Conservation (phyloP, 2,329 filamentous ascomycete species). For the Xylaria sp. region DNA sequence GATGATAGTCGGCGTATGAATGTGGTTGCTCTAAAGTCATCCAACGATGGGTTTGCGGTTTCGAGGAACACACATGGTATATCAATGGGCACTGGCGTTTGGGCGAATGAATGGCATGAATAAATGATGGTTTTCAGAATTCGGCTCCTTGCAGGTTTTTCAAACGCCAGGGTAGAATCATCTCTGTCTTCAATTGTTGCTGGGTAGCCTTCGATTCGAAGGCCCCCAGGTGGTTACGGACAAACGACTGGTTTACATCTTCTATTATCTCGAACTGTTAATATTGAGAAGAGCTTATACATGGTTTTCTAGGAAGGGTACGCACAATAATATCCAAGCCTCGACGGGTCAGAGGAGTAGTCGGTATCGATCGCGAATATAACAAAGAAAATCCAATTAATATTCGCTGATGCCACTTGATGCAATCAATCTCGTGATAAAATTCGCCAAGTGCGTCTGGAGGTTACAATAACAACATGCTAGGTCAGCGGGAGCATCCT, state of each 20-base stretch:
- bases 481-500: too few relatives aligned
- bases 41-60: not conserved
- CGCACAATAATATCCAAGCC: too few relatives aligned
- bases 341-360: too few relatives aligned
- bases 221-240: not conserved
- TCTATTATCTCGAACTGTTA: not conserved
- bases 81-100: constrained; percentile 7
- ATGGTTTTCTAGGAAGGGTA: too few relatives aligned
- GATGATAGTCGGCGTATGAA: not conserved
- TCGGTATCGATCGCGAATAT: too few relatives aligned
- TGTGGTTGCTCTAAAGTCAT: not conserved
- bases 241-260: not conserved
- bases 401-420: not conserved
- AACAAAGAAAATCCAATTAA: too few relatives aligned
- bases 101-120: not conserved
- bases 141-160: too few relatives aligned
- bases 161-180: not conserved
- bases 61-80: not conserved
- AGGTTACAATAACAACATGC: not conserved
- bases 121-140: not conserved
- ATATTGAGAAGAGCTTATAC: not conserved
- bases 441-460: not conserved
- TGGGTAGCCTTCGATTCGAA: not conserved
- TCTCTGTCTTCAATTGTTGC: not conserved
- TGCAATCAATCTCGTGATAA: not conserved